Percentiles rank a stretch among this genome's conserved stretches.
phyloP scores from a whole-genome alignment of 2,329 filamentous ascomycete genomes.

The Colletotrichum sp. region DNA sequence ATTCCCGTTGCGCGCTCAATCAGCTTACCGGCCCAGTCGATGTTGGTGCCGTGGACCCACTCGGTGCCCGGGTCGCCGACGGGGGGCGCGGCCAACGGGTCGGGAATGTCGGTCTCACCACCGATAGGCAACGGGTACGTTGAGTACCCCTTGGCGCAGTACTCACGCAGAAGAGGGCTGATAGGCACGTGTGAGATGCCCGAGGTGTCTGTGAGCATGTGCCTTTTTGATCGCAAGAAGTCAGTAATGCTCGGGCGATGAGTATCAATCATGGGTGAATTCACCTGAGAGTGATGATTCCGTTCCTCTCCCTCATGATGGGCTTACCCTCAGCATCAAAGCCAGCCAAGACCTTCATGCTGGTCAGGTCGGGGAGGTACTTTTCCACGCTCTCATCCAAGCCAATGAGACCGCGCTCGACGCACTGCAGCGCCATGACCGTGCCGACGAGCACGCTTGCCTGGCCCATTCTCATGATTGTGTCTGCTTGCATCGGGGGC shows the following conservation, averaged over 20 bases:
- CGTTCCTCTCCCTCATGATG: conserved; percentile 31
- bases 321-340: conserved; percentile 46
- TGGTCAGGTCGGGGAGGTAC: conserved; percentile 52
- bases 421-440: conserved; percentile 56
- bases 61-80: conserved; percentile 31
- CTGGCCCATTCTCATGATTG: conserved; percentile 39
- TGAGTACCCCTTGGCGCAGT: not conserved
- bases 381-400: conserved; percentile 50
- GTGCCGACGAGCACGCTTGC: conserved; percentile 51
- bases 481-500: conserved; percentile 32
- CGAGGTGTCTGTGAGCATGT: conserved; percentile 53
- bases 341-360: conserved; percentile 52
- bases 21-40: conserved; percentile 59
- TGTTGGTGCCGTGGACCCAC: conserved; percentile 48
- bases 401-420: conserved; percentile 54
- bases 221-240: not conserved
- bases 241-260: not conserved
- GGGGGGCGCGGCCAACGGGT: not conserved
- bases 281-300: conserved; percentile 47
- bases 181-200: conserved; percentile 51
- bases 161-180: conserved; percentile 32
- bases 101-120: not conserved
- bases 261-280: not conserved
- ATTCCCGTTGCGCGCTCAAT: conserved; percentile 51
- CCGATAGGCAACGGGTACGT: not conserved